These are phyloP conservation scores for Thermothielavioides terrestris DNA, from an alignment of 495 filamentous ascomycete genomes.

Conservation along the genomic window DNA sequence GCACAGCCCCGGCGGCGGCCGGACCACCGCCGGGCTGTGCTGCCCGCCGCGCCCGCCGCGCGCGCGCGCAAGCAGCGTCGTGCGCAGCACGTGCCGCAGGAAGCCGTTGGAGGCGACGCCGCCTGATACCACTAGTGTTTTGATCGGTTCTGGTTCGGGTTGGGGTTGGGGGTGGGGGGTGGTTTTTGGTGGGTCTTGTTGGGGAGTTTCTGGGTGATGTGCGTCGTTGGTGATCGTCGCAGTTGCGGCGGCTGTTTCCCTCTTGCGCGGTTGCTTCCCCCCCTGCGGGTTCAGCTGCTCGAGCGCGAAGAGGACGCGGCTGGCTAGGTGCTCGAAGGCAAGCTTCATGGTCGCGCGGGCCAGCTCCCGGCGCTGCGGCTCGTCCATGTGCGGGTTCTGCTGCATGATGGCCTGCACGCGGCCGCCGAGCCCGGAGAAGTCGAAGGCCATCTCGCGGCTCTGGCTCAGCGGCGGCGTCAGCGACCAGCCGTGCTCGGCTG, in stretches of 20 bases:
- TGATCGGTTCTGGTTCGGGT: neutral
- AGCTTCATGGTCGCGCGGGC: conserved; percentile 66
- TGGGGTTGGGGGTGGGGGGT: neutral
- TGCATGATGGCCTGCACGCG: conserved; percentile 21
- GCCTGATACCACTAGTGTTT: conserved; percentile 72
- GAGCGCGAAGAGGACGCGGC: conserved; percentile 61
- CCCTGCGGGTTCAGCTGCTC: conserved; percentile 1
- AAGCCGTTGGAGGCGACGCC: conserved; percentile 82
- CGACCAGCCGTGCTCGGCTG: conserved; percentile 20
- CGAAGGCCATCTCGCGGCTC: conserved; percentile 24
- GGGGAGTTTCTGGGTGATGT: too few relatives aligned
- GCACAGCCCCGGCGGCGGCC: conserved; percentile 68
- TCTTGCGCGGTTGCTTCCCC: too few relatives aligned
- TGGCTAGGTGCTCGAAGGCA: conserved; percentile 82
- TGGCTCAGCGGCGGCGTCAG: conserved; percentile 28
- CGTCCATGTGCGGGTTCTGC: conserved; percentile 17
- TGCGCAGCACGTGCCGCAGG: conserved; percentile 57
- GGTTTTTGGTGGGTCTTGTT: too few relatives aligned
- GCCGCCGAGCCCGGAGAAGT: conserved; percentile 33
- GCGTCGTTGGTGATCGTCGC: too few relatives aligned
- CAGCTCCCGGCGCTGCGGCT: conserved; percentile 50
- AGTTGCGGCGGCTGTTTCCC: too few relatives aligned
- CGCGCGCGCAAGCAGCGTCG: too few relatives aligned
- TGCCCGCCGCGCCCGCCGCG: conserved; percentile 53
- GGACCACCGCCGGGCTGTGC: conserved; percentile 47